These are phyloP conservation scores for Manihot esculenta DNA, from an alignment of 441 rosid species.

Conservation along the genomic window DNA sequence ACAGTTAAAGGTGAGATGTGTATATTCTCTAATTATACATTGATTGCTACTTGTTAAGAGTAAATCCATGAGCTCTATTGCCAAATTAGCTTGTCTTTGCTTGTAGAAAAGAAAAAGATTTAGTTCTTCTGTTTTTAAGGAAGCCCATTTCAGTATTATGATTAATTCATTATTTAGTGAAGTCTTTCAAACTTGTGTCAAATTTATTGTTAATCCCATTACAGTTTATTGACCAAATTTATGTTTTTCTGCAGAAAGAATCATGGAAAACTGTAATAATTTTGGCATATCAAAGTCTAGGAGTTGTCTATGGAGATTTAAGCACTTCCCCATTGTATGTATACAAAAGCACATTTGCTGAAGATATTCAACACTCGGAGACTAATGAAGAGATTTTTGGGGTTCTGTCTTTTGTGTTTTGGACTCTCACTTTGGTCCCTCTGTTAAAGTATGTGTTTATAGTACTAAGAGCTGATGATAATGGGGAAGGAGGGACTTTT, in stretches of 20 bases:
- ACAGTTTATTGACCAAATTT: constrained; percentile 11
- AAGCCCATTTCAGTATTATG: constrained; percentile 2
- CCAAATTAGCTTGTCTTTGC: not conserved
- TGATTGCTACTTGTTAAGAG: not conserved
- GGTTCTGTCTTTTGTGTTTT: constrained; percentile 83
- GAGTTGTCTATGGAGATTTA: constrained; percentile 95
- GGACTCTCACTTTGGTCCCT: constrained; percentile 93
- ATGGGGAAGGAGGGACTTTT: constrained; percentile 99
- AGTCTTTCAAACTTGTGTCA: not conserved
- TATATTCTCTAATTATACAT: not conserved
- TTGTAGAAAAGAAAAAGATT: not conserved
- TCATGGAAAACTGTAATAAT: constrained; percentile 87
- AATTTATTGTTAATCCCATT: not conserved
- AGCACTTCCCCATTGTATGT: constrained; percentile 92
- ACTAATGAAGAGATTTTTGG: constrained; percentile 95
- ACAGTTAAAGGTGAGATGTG: constrained; percentile 48
- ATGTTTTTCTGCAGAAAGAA: constrained; percentile 56
- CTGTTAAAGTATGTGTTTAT: constrained; percentile 81
- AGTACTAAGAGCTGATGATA: constrained; percentile 91
- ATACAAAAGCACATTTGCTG: constrained; percentile 82
- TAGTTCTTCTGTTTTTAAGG: not conserved
- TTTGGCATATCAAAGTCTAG: constrained; percentile 89
- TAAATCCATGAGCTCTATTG: not conserved
- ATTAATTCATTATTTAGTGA: not conserved
- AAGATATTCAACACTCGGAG: constrained; percentile 80